phyloP scores from a whole-genome alignment of 495 filamentous ascomycete species.

The Aspergillus asperescens region DNA sequence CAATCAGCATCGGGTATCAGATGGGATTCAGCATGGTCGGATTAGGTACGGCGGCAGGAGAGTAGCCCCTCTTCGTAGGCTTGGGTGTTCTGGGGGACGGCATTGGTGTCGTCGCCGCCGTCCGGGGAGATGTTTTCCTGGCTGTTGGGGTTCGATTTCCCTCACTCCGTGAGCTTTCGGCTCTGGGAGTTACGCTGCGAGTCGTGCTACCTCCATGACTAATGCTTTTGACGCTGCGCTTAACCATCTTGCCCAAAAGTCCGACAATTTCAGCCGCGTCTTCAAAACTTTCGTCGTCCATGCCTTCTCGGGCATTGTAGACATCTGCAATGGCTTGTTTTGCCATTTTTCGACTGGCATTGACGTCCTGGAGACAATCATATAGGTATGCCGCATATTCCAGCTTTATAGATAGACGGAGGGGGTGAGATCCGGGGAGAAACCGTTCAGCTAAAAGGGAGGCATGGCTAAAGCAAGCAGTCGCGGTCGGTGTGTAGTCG shows the following conservation, averaged over 20 bases:
- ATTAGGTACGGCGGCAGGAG: constrained; percentile 31
- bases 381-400: constrained; percentile 94
- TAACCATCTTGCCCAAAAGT: constrained; percentile 72
- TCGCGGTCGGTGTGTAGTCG: constrained; percentile 79
- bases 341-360: constrained; percentile 67
- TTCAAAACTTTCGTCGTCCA: constrained; percentile 85
- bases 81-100: constrained; percentile 13
- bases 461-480: constrained; percentile 74
- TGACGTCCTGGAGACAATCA: constrained; percentile 81
- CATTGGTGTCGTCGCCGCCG: constrained; percentile 11
- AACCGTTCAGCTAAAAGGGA: constrained; percentile 64
- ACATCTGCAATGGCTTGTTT: constrained; percentile 83
- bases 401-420: constrained; percentile 84
- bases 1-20: constrained; percentile 17
- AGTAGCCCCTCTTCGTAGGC: background rate
- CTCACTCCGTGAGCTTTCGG: constrained; percentile 29
- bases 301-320: constrained; percentile 82
- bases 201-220: constrained; percentile 30
- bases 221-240: constrained; percentile 48
- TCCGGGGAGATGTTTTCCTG: constrained; percentile 3
- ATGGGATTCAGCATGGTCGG: constrained; percentile 42
- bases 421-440: constrained; percentile 81
- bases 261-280: constrained; percentile 72
- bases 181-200: constrained; percentile 23
- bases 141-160: constrained; percentile 27